Evolutionary conservation across 805 yeast species (phyloP).

Genomic region (Metschnikowia kunwiensis): DNA sequence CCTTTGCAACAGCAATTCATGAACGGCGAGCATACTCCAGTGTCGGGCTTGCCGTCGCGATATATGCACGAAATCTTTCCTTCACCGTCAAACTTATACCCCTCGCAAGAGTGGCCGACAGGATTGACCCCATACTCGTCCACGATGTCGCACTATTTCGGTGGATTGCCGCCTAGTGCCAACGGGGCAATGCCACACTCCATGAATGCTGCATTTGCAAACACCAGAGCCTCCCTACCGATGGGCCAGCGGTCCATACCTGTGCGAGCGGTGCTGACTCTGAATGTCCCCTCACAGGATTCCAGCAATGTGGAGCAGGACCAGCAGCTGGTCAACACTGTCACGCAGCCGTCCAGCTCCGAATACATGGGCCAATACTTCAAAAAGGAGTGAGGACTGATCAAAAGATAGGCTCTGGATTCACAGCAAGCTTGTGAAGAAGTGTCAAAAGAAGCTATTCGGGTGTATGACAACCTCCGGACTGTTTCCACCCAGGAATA

Average conservation of each 20-base stretch:
- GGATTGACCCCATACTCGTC: constrained; percentile 38
- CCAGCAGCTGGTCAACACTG: constrained; percentile 3
- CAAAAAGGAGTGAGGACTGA: constrained; percentile 2
- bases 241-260: constrained; percentile 10
- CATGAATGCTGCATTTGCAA: constrained; percentile 9
- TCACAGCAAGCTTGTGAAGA: too few relatives aligned
- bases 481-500: not conserved
- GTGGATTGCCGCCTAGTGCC: constrained; percentile 31
- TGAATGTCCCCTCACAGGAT: constrained; percentile 3
- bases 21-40: constrained; percentile 63
- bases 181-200: constrained; percentile 20
- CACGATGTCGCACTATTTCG: constrained; percentile 37
- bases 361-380: constrained; percentile 6
- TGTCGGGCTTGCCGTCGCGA: constrained; percentile 67
- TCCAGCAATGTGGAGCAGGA: not conserved
- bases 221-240: constrained; percentile 12
- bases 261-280: constrained; percentile 7
- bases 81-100: constrained; percentile 75
- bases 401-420: too few relatives aligned
- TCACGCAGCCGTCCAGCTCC: constrained; percentile 6
- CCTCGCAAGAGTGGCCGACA: constrained; percentile 47
- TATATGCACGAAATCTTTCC: constrained; percentile 73
- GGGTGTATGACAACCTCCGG: not conserved
- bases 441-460: too few relatives aligned
- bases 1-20: constrained; percentile 17